phyloP scores from a whole-genome alignment of 805 yeast species.

The Saccharomyces kudriavzevii region DNA sequence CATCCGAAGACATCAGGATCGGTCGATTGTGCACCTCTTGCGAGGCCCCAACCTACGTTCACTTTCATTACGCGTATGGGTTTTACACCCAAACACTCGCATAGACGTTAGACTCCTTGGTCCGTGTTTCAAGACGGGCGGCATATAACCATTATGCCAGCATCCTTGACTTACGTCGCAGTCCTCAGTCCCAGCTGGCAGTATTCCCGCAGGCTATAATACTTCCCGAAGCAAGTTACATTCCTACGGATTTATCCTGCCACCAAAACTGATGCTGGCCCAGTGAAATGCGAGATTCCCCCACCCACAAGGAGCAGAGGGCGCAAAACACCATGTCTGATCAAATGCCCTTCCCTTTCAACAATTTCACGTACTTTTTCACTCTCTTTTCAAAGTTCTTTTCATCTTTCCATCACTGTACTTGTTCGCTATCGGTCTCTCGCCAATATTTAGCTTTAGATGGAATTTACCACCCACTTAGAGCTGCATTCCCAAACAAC shows the following conservation, averaged over 20 bases:
- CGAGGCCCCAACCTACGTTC: conserved; percentile 32
- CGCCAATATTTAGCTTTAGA: conserved; percentile 40
- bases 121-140: conserved; percentile 37
- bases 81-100: conserved; percentile 37
- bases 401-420: conserved; percentile 41
- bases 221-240: conserved; percentile 30
- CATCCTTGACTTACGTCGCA: conserved; percentile 33
- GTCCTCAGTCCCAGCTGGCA: conserved; percentile 30
- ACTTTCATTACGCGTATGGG: conserved; percentile 37
- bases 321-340: conserved; percentile 32
- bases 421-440: conserved; percentile 42
- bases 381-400: conserved; percentile 39
- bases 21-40: conserved; percentile 33
- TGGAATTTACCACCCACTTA: conserved; percentile 32
- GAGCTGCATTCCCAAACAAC: conserved; percentile 36
- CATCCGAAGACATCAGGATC: conserved; percentile 35
- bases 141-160: conserved; percentile 32
- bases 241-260: conserved; percentile 31
- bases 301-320: conserved; percentile 26
- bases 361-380: conserved; percentile 39
- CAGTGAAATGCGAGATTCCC: conserved; percentile 27
- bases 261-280: conserved; percentile 35
- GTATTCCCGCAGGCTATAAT: conserved; percentile 30
- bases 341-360: conserved; percentile 38
- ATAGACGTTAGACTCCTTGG: conserved; percentile 38